Evolutionary conservation across 345 rosid species (phyloP).

Genomic region (Zanthoxylum bungeanum): DNA sequence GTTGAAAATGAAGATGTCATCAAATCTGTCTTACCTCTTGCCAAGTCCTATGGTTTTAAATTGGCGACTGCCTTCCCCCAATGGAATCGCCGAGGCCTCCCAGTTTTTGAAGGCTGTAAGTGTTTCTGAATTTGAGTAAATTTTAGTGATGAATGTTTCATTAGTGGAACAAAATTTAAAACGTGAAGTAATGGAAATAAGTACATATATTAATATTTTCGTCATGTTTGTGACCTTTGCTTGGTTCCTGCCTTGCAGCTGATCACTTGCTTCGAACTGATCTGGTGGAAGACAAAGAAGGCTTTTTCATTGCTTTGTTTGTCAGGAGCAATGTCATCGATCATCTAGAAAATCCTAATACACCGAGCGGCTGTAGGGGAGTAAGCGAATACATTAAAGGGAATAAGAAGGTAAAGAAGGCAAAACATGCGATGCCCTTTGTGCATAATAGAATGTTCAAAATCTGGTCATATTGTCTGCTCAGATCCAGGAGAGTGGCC

Average conservation of each 20-base stretch:
- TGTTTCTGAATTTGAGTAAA: too few species aligned
- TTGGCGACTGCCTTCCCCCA: conserved; percentile 68
- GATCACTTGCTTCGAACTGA: conserved; percentile 47
- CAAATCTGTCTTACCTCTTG: conserved; percentile 54
- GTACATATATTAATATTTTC: too few species aligned
- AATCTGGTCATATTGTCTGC: conserved; percentile 5
- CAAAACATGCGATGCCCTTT: conserved; percentile 10
- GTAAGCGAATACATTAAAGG: not conserved
- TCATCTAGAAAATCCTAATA: not conserved
- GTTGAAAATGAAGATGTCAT: conserved; percentile 87
- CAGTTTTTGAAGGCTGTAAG: conserved; percentile 74
- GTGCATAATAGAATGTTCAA: conserved; percentile 29
- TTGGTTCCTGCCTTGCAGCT: conserved; percentile 28
- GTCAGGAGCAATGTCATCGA: conserved; percentile 14
- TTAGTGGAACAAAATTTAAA: too few species aligned
- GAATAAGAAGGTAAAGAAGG: not conserved
- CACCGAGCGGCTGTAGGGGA: not conserved
- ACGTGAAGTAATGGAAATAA: too few species aligned
- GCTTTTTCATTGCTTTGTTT: conserved; percentile 80
- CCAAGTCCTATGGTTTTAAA: conserved; percentile 51
- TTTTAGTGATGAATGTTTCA: too few species aligned
- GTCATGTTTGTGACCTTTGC: too few species aligned
- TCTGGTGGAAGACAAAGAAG: conserved; percentile 71
- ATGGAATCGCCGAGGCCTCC: conserved; percentile 77
- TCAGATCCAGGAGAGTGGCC: not conserved